Base-by-base conservation (phyloP, 208 protist species). In the Wallacemonas collosoma region DNA sequence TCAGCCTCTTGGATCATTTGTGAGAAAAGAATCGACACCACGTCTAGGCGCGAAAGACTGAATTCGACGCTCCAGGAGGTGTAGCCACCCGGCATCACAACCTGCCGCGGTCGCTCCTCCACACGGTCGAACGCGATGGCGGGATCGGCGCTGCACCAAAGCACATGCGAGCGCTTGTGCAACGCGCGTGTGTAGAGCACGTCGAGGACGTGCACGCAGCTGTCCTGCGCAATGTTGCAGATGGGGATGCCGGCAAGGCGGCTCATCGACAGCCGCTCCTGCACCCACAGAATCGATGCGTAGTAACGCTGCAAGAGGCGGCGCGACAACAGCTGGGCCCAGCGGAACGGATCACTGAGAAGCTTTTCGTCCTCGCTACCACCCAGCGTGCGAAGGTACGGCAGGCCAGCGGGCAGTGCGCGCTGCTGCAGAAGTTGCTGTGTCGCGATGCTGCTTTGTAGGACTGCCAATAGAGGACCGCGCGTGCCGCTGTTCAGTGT, bases 1-100 rank as follows among this genome's bases (percentile, higher is more conserved):
- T 95, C 90, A 2, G 83, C 87, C 61, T 97, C 90, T 71, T 95
- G 87, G 66, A 97, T 95, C 43, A 90, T 73, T 73, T 97, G 93
- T 38, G 93, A 93, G 71, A 97, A 97, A 38, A 97, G 76, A 48
- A 95, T 78, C 17, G 93, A 86, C 39, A 95, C 89, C n/a, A 95
- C 90, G 70, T 95, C 93, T 1, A 97, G 72, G n/a, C 89, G 81
- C 0, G 88, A 91, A 14, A 97, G 81, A 54, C 83, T 87, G 71
- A 97, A 90, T 76, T 97, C 93, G 9, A 97, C 86, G 47, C 86
- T 87, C 90, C 90, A 97, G 35, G 81, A 82, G 35, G 85, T 73
- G 73, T 95, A 91, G 15, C 90, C 93, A 58, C 90, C 90, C 0
- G 89, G 75, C 79, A 95, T 87, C 38, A 88, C 92, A 38, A 97